Conservation (phyloP, 31 red algal genomes). For the Endocladia muricata region DNA sequence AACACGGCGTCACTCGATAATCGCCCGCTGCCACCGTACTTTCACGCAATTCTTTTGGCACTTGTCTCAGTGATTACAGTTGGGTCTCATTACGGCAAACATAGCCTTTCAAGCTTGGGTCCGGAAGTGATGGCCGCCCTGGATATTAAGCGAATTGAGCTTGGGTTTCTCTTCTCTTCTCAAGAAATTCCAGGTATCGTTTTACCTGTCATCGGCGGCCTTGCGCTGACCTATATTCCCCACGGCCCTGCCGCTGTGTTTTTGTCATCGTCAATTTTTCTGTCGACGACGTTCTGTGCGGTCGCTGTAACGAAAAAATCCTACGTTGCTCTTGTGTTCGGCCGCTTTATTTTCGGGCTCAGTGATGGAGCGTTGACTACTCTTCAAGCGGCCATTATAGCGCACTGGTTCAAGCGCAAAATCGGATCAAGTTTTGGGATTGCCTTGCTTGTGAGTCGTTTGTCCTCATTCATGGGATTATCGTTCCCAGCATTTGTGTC, state of each 20-base stretch:
- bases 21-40: neutral
- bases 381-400: conserved; percentile 43
- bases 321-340: conserved; percentile 29
- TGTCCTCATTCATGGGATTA: conserved; percentile 48
- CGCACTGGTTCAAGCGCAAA: conserved; percentile 11
- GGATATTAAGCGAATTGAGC: conserved; percentile 8
- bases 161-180: conserved; percentile 45
- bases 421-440: conserved; percentile 39
- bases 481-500: conserved; percentile 28
- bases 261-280: conserved; percentile 25
- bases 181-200: conserved; percentile 46
- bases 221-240: conserved; percentile 39
- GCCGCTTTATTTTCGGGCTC: conserved; percentile 56
- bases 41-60: conserved; percentile 6
- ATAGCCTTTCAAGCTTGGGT: conserved; percentile 39
- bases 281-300: conserved; percentile 43
- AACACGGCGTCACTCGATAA: too few relatives aligned
- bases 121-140: conserved; percentile 39
- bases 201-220: conserved; percentile 22
- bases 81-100: conserved; percentile 46
- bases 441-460: conserved; percentile 29
- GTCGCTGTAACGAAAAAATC: conserved; percentile 16
- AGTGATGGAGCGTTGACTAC: conserved; percentile 51
- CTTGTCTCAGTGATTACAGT: conserved; percentile 40
- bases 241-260: conserved; percentile 23